phyloP scores from a whole-genome alignment of 768 basidiomycete genomes.

The Fomitopsis serialis region DNA sequence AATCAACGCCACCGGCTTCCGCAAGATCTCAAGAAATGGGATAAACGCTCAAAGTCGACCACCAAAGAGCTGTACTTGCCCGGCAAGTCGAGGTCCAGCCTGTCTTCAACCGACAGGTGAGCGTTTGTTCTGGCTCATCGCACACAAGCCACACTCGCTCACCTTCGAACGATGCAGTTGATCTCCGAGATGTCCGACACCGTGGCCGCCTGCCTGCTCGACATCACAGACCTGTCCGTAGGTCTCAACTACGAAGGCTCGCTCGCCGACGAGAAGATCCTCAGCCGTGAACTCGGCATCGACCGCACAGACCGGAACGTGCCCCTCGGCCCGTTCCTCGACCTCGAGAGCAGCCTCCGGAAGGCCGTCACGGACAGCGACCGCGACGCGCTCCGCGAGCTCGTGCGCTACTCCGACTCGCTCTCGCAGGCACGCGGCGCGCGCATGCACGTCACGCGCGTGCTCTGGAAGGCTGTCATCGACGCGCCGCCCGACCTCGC shows the following conservation, averaged over 20 bases:
- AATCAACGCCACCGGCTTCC: conserved; percentile 93
- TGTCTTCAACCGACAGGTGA: conserved; percentile 89
- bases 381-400: conserved; percentile 54
- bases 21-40: conserved; percentile 99
- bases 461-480: conserved; percentile 89
- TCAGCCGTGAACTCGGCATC: conserved; percentile 64
- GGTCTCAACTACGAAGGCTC: conserved; percentile 77
- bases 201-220: conserved; percentile 76
- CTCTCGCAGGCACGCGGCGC: conserved; percentile 56
- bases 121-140: conserved; percentile 12
- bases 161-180: conserved; percentile 46
- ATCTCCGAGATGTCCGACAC: conserved; percentile 94
- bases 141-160: background rate
- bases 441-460: conserved; percentile 74
- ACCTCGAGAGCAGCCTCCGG: conserved; percentile 83
- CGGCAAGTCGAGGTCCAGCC: conserved; percentile 99
- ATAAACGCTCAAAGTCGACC: conserved; percentile 89
- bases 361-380: conserved; percentile 69
- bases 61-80: conserved; percentile 96
- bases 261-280: conserved; percentile 63
- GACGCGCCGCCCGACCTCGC: conserved; percentile 71
- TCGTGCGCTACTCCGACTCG: conserved; percentile 64
- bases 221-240: conserved; percentile 70
- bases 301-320: conserved; percentile 41
- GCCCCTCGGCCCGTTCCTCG: conserved; percentile 72